Conservation (phyloP, 371 early-diverging fungal genomes). For the Rhizomucor miehei region DNA sequence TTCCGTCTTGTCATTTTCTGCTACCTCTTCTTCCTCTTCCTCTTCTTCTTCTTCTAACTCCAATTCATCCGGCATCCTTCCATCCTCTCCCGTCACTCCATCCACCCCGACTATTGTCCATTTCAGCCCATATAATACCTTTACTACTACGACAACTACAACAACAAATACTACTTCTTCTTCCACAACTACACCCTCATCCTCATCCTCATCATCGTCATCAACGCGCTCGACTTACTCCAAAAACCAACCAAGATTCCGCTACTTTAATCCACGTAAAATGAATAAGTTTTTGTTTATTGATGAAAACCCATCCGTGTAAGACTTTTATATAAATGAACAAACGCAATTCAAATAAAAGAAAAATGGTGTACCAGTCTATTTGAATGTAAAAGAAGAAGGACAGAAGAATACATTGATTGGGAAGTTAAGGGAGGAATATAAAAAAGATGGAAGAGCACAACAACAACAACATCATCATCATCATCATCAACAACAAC, state of each 20-base stretch:
- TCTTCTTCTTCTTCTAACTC: slow-evolving; percentile 3
- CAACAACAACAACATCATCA: too few relatives aligned
- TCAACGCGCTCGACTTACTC: slow-evolving; percentile 8
- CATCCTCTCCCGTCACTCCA: neutral
- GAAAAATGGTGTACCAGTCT: neutral
- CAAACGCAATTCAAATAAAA: neutral
- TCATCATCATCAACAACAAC: neutral
- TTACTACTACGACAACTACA: too few relatives aligned
- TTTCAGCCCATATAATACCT: slow-evolving; percentile 4
- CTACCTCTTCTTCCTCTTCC: slow-evolving; percentile 3
- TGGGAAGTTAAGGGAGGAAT: too few relatives aligned
- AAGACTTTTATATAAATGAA: neutral
- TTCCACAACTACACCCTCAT: slow-evolving; percentile 6
- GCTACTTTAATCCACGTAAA: slow-evolving; percentile 52
- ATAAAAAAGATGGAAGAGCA: too few relatives aligned
- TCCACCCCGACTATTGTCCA: slow-evolving; percentile 4
- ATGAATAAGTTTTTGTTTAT: slow-evolving; percentile 54
- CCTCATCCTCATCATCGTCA: slow-evolving; percentile 5
- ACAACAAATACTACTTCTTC: neutral
- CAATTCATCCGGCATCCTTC: slow-evolving; percentile 5
- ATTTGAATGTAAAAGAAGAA: neutral
- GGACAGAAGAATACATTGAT: neutral
- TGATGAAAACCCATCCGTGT: slow-evolving; percentile 42
- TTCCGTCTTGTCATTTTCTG: slow-evolving; percentile 18
- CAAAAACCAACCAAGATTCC: slow-evolving; percentile 40